These are phyloP conservation scores for Piper betle DNA, from an alignment of 164 flowering plant genomes.

Conservation along the genomic window DNA sequence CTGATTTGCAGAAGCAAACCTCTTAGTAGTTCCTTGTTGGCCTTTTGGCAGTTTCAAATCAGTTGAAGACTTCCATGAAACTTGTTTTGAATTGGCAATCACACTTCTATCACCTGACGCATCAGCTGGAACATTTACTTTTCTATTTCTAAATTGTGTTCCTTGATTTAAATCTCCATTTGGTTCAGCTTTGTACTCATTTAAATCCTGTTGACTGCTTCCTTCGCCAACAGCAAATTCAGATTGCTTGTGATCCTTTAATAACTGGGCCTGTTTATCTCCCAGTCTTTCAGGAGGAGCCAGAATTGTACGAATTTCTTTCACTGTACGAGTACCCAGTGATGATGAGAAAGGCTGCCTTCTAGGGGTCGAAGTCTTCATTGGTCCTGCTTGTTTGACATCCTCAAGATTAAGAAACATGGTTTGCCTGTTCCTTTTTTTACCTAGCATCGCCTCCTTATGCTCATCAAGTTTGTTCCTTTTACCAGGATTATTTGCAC, in stretches of 20 bases:
- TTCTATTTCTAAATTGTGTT: conserved; percentile 32
- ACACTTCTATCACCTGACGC: conserved; percentile 28
- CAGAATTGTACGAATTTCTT: conserved; percentile 38
- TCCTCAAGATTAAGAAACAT: conserved; percentile 86
- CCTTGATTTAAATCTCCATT: conserved; percentile 54
- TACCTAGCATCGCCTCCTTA: conserved; percentile 85
- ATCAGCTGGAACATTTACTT: conserved; percentile 37
- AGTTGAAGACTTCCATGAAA: conserved; percentile 58
- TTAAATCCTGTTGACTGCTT: conserved; percentile 28
- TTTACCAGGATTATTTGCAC: conserved; percentile 53
- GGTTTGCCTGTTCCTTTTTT: conserved; percentile 76
- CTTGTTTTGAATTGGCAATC: conserved; percentile 44
- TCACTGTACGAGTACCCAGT: conserved; percentile 41
- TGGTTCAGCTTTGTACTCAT: conserved; percentile 48
- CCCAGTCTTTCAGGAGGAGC: conserved; percentile 38
- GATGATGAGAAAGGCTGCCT: conserved; percentile 51
- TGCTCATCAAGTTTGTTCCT: conserved; percentile 67
- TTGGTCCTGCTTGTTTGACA: conserved; percentile 74
- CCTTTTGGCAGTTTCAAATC: conserved; percentile 43
- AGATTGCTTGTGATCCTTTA: conserved; percentile 50
- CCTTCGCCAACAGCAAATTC: conserved; percentile 39
- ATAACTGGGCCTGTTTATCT: conserved; percentile 40
- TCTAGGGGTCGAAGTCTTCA: conserved; percentile 67
- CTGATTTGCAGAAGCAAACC: conserved; percentile 30
- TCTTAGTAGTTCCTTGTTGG: conserved; percentile 31